Conservation (phyloP, 2,329 filamentous ascomycete genomes). For the Diaporthe citri region DNA sequence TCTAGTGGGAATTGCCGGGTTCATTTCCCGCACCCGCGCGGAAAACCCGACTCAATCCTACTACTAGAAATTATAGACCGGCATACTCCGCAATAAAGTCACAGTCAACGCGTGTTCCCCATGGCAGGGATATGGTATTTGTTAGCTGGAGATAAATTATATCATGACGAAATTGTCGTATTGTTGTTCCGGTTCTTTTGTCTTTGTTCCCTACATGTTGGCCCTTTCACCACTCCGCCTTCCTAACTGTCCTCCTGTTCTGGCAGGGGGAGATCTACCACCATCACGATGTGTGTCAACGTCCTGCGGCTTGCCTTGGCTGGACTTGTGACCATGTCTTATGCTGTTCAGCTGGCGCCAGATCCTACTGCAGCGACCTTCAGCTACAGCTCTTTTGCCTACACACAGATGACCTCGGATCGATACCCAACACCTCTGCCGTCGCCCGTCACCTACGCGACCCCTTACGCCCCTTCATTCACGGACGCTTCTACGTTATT, state of each 20-base stretch:
- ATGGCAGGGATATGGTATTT: background rate
- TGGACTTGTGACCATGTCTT: background rate
- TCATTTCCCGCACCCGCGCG: background rate
- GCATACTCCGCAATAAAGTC: background rate
- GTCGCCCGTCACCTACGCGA: background rate
- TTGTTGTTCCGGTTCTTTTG: background rate
- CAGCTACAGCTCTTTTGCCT: background rate
- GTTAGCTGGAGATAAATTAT: background rate
- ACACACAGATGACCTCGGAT: conserved; percentile 12
- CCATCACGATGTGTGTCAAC: background rate
- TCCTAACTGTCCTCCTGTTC: background rate
- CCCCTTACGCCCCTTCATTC: background rate
- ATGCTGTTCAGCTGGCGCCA: background rate
- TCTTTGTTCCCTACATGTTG: background rate
- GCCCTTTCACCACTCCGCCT: no score
- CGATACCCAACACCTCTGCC: conserved; percentile 11
- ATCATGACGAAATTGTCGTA: no score
- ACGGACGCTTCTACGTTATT: background rate
- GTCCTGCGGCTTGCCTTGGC: background rate
- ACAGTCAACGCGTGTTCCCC: background rate
- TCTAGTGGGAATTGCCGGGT: background rate
- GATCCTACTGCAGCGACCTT: background rate
- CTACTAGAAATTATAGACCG: background rate
- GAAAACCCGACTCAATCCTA: background rate
- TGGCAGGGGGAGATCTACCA: background rate